Percentiles rank a stretch among this genome's conserved stretches.
These are phyloP conservation scores for Leucocoprinus birnbaumii DNA, from an alignment of 768 basidiomycete species.

Conservation along the genomic window DNA sequence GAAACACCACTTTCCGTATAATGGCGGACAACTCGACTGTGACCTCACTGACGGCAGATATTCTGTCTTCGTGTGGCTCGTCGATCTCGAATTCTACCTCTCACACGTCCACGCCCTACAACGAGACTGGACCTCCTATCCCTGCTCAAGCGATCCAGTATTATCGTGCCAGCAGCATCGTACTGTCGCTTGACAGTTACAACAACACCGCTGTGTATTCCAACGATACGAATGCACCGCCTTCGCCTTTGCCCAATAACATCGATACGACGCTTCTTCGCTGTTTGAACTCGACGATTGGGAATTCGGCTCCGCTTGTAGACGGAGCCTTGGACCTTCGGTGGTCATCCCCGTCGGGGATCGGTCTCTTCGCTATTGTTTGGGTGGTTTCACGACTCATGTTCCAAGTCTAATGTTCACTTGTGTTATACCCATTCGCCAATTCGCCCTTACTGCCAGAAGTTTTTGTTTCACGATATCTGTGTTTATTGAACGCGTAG, in stretches of 20 bases:
- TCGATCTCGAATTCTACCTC: slow-evolving; percentile 20
- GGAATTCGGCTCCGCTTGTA: slow-evolving; percentile 52
- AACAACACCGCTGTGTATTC: slow-evolving; percentile 55
- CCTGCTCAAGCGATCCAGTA: slow-evolving; percentile 64
- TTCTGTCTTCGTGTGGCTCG: slow-evolving; percentile 37
- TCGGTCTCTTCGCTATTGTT: slow-evolving; percentile 18
- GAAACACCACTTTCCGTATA: slow-evolving; percentile 41
- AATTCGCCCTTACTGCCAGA: too few species aligned
- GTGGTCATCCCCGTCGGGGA: slow-evolving; percentile 16
- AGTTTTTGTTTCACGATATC: too few species aligned
- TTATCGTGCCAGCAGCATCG: slow-evolving; percentile 64
- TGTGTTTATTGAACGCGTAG: too few species aligned
- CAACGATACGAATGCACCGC: slow-evolving; percentile 34
- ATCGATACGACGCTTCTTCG: slow-evolving; percentile 47
- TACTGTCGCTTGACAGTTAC: slow-evolving; percentile 61
- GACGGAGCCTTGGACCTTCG: slow-evolving; percentile 25
- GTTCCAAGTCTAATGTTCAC: slow-evolving; percentile 13
- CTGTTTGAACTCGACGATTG: slow-evolving; percentile 67
- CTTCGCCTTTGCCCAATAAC: slow-evolving; percentile 48
- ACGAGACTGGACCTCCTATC: slow-evolving; percentile 30
- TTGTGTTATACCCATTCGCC: too few species aligned
- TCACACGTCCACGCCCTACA: slow-evolving; percentile 23
- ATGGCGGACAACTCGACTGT: slow-evolving; percentile 48
- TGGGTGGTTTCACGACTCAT: slow-evolving; percentile 21
- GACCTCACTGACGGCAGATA: slow-evolving; percentile 36